A percentile compares a stretch with the other conserved stretches of the same genome.
Evolutionary conservation across 768 basidiomycete genomes (phyloP).

Genomic region (Leccinellum rugosiceps): DNA sequence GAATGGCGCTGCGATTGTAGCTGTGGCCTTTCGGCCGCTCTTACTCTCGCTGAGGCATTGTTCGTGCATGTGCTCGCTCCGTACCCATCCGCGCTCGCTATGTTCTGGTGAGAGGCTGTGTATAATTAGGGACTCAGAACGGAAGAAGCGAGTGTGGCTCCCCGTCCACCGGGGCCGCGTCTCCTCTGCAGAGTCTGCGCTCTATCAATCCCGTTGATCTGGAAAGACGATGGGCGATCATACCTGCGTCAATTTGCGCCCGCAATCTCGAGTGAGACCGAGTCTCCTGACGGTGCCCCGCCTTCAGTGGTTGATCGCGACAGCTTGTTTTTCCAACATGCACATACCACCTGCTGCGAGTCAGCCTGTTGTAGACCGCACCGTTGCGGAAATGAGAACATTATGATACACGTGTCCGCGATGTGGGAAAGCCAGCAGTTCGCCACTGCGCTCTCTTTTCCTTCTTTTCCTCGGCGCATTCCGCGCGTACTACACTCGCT

Average conservation of each 20-base stretch:
- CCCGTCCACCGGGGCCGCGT: neutral
- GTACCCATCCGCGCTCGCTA: too few species aligned
- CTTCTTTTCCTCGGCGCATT: neutral
- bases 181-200: neutral
- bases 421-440: conserved; percentile 11
- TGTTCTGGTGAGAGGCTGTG: too few species aligned
- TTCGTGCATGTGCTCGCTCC: too few species aligned
- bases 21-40: too few species aligned
- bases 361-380: conserved; percentile 2
- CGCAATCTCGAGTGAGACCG: too few species aligned
- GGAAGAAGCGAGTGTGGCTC: neutral
- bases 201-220: neutral
- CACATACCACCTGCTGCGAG: neutral
- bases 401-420: conserved; percentile 9
- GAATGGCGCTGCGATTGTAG: too few species aligned
- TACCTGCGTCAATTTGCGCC: neutral
- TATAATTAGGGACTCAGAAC: neutral
- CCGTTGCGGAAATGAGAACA: conserved; percentile 12
- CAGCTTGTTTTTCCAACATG: too few species aligned
- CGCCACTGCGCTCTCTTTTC: neutral
- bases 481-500: neutral
- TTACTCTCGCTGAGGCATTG: too few species aligned
- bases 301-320: too few species aligned
- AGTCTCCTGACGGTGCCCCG: too few species aligned
- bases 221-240: conserved; percentile 10